Evolutionary conservation across 2,329 filamentous ascomycete genomes (phyloP).

Genomic region (Hortaea werneckii): DNA sequence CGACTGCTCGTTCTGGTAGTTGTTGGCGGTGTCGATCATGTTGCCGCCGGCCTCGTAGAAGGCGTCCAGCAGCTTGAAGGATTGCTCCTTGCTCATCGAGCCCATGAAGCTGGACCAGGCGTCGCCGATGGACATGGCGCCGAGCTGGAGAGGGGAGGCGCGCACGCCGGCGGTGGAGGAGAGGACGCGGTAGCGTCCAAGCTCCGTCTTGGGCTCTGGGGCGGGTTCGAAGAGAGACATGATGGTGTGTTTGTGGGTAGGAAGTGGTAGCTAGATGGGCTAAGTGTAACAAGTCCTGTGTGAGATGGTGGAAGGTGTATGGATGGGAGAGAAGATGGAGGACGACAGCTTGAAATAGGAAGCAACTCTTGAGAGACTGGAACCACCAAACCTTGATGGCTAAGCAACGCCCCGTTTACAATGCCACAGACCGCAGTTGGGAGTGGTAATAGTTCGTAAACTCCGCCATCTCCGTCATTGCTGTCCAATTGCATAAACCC

Average conservation of each 20-base stretch:
- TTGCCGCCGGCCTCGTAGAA: constrained; percentile 27
- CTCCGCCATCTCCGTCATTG: too few species aligned
- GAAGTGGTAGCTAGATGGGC: neutral
- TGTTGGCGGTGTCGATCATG: constrained; percentile 28
- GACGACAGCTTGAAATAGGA: neutral
- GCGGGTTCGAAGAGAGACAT: constrained; percentile 22
- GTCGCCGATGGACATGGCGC: constrained; percentile 55
- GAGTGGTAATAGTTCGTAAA: neutral
- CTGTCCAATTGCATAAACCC: too few species aligned
- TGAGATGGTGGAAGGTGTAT: neutral
- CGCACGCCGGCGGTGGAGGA: constrained; percentile 42
- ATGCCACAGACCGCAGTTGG: too few species aligned
- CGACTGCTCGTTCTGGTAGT: constrained; percentile 31
- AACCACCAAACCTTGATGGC: neutral
- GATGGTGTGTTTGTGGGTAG: neutral
- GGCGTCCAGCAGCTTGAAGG: constrained; percentile 25
- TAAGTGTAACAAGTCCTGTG: neutral
- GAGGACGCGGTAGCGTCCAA: constrained; percentile 44
- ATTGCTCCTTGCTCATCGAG: constrained; percentile 39
- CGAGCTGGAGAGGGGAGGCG: constrained; percentile 40
- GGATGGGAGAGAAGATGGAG: neutral
- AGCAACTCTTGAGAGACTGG: neutral
- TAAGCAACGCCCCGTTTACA: neutral
- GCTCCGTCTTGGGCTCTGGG: constrained; percentile 41
- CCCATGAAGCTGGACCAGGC: constrained; percentile 52